Evolutionary conservation across 2,329 filamentous ascomycete genomes (phyloP).

Genomic region (Ramularia collo-cygni): DNA sequence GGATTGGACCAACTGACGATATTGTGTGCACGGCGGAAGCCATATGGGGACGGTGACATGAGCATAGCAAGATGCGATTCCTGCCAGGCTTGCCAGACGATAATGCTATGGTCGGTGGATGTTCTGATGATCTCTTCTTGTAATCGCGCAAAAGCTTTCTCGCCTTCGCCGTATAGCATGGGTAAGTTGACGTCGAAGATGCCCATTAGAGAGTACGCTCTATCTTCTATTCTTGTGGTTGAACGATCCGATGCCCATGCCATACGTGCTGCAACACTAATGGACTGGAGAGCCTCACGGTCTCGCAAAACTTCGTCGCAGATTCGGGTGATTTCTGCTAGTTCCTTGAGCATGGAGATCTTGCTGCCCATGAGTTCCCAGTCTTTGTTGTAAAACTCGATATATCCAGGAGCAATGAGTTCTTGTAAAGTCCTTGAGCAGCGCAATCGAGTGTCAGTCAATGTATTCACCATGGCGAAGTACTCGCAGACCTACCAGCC

Average conservation of each 20-base stretch:
- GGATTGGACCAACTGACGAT: conserved; percentile 14
- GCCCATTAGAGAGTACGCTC: conserved; percentile 22
- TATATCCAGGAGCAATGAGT: conserved; percentile 18
- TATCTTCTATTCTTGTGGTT: conserved; percentile 17
- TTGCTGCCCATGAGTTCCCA: conserved; percentile 17
- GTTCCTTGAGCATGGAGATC: conserved; percentile 10
- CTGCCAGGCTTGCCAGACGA: conserved; percentile 22
- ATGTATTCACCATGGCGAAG: too few relatives aligned
- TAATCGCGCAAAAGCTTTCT: conserved; percentile 20
- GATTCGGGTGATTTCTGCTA: conserved; percentile 29
- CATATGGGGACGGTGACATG: conserved; percentile 14
- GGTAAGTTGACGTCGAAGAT: conserved; percentile 24
- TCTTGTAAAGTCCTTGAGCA: conserved; percentile 20
- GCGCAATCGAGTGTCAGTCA: too few relatives aligned
- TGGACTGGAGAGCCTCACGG: conserved; percentile 8
- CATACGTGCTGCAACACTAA: conserved; percentile 16
- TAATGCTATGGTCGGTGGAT: conserved; percentile 19
- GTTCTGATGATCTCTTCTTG: conserved; percentile 24
- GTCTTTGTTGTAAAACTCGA: conserved; percentile 14
- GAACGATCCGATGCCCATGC: conserved; percentile 17
- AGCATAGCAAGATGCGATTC: conserved; percentile 12
- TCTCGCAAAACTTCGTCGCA: conserved; percentile 14
- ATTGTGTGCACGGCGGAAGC: conserved; percentile 16
- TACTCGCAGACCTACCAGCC: too few relatives aligned
- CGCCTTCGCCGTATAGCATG: conserved; percentile 22